Base-by-base conservation (phyloP, 2,329 filamentous ascomycete genomes). In the Dryadomyces sulphureus region DNA sequence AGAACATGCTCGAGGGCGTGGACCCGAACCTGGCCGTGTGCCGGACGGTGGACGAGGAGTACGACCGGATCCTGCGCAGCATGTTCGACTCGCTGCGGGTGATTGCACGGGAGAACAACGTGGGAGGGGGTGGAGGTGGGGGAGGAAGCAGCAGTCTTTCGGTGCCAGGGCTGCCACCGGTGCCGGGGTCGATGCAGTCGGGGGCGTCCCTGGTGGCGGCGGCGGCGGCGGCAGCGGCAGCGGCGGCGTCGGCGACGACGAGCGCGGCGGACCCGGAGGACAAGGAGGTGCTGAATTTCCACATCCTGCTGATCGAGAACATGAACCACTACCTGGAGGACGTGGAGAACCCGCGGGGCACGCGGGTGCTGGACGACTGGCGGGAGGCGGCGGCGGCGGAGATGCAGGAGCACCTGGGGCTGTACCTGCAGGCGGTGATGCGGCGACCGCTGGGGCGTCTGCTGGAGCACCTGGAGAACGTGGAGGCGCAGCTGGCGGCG, bases 81-180 rank as follows among this genome's bases (percentile, higher is more conserved):
- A 98, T 96, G 89, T 96, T 94, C 65, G 90, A 96, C 63, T 92
- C 85, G 43, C 77, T 98, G 51, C 93, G 92, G 62, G 87, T 94
- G 52, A 96, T 96, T 61, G 90, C 92, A 34, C 69, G 77, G 49
- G 78, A 81, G 68, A 85, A 72, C 58, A 30, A 7, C 27, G 14
- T 30, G 27, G 27, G 27, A 30, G 27, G 7, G 7, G 27, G 27
- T 30, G 7, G 7, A 30, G 27, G 27, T 30, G n/a, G n/a, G n/a
- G n/a, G n/a, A n/a, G n/a, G 21, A 12, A 14, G 77, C 67, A 22
- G 43, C 45, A 16, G 43, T n/a, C n/a, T n/a, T n/a, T n/a, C n/a
- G n/a, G n/a, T n/a, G n/a, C n/a, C n/a, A n/a, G n/a, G n/a, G n/a
- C 7, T n/a, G 32, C 5, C 35, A 17, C 77, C 67, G 24, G 42